A percentile compares a stretch with the other conserved stretches of the same genome.
Conservation (phyloP, 2,329 filamentous ascomycete genomes). For the Clonostachys chloroleuca region DNA sequence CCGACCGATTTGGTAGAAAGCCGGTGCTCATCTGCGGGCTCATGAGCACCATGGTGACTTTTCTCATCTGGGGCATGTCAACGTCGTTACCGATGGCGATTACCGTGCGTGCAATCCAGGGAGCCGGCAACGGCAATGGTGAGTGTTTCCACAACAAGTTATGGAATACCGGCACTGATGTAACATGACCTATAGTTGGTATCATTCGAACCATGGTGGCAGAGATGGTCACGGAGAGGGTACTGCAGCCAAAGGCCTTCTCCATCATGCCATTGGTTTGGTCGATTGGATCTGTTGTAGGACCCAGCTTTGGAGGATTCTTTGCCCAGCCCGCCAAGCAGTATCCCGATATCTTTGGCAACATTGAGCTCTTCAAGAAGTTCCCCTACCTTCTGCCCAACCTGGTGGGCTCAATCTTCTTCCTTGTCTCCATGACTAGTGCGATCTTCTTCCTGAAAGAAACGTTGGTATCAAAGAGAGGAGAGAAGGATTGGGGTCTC, state of each 20-base stretch:
- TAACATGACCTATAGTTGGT: conserved; percentile 54
- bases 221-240: conserved; percentile 83
- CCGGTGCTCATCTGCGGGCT: conserved; percentile 73
- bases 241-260: conserved; percentile 84
- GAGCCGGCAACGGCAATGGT: conserved; percentile 83
- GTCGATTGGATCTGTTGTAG: conserved; percentile 83
- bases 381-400: conserved; percentile 88
- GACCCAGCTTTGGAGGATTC: conserved; percentile 81
- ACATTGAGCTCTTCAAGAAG: conserved; percentile 61
- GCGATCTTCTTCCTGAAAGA: conserved; percentile 82
- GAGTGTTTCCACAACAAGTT: conserved; percentile 9
- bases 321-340: conserved; percentile 77
- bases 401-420: conserved; percentile 70
- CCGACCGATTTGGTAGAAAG: conserved; percentile 79
- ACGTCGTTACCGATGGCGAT: conserved; percentile 78
- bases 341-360: conserved; percentile 66
- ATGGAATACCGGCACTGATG: not conserved
- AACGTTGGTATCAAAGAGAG: conserved; percentile 69
- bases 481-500: conserved; percentile 70
- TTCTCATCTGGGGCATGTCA: conserved; percentile 80
- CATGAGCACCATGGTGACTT: conserved; percentile 74
- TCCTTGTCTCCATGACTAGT: conserved; percentile 69
- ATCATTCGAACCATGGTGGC: conserved; percentile 91
- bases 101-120: conserved; percentile 69
- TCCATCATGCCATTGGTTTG: conserved; percentile 90